phyloP scores from a whole-genome alignment of 768 basidiomycete species.

The Grammothele lineata region DNA sequence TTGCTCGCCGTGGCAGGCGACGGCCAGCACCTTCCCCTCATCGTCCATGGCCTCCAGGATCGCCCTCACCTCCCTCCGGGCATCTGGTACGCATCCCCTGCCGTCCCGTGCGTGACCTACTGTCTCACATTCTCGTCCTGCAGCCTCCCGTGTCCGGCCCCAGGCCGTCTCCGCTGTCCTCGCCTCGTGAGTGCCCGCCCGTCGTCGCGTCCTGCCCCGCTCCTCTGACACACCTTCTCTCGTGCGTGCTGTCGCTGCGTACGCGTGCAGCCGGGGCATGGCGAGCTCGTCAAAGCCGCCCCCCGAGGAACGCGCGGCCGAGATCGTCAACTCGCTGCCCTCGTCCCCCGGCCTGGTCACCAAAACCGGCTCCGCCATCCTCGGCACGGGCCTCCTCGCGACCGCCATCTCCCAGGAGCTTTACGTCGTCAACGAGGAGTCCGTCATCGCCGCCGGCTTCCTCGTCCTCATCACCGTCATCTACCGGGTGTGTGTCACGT shows the following conservation, averaged over 20 bases:
- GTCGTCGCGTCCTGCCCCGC: neutral
- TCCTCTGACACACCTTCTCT: constrained; percentile 2
- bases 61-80: constrained; percentile 59
- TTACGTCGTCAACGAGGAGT: constrained; percentile 97
- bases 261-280: constrained; percentile 54
- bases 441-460: constrained; percentile 81
- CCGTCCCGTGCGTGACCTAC: too few relatives aligned
- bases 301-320: constrained; percentile 82
- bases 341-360: constrained; percentile 85
- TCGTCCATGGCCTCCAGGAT: constrained; percentile 65
- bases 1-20: constrained; percentile 10
- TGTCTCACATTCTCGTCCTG: neutral
- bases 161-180: constrained; percentile 28
- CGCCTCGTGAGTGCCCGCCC: constrained; percentile 23
- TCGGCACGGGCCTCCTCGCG: constrained; percentile 85
- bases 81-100: constrained; percentile 42
- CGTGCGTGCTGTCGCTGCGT: too few relatives aligned
- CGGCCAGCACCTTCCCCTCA: constrained; percentile 12
- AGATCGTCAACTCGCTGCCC: constrained; percentile 85
- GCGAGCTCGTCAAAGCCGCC: constrained; percentile 58
- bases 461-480: constrained; percentile 79
- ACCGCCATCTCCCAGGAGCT: constrained; percentile 96
- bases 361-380: constrained; percentile 90
- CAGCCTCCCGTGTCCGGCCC: constrained; percentile 44
- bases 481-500: constrained; percentile 54